Conservation (phyloP, 208 protist species). For the Zelonia costaricensis region DNA sequence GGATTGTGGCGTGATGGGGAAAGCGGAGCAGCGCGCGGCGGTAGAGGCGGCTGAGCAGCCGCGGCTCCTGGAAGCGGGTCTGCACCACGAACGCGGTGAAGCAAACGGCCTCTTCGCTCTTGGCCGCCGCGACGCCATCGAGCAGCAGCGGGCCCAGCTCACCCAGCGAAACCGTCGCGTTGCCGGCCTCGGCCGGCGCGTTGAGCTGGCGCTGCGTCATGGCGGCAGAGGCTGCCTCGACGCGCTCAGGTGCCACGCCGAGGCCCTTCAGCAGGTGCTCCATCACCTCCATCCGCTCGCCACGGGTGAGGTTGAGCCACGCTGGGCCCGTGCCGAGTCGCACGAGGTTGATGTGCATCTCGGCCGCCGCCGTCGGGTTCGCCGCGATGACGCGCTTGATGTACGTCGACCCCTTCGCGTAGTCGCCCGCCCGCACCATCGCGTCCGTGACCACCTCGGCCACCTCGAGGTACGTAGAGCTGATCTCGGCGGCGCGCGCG, state of each 20-base stretch:
- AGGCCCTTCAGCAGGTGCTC: slow-evolving; percentile 64
- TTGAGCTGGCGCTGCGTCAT: slow-evolving; percentile 1
- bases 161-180: slow-evolving; percentile 6
- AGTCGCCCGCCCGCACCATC: slow-evolving; percentile 66
- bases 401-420: slow-evolving; percentile 50
- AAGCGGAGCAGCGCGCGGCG: slow-evolving; percentile 56
- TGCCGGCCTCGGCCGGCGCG: not conserved
- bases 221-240: slow-evolving; percentile 10
- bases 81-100: slow-evolving; percentile 69
- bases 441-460: slow-evolving; percentile 65
- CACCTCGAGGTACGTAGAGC: slow-evolving; percentile 53
- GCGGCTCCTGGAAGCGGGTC: slow-evolving; percentile 54
- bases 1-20: slow-evolving; percentile 50
- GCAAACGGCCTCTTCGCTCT: slow-evolving; percentile 65
- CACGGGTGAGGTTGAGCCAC: slow-evolving; percentile 43
- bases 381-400: slow-evolving; percentile 41
- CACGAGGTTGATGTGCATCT: slow-evolving; percentile 43
- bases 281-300: slow-evolving; percentile 45
- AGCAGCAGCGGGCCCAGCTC: slow-evolving; percentile 45
- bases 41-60: slow-evolving; percentile 72
- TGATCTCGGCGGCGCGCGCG: slow-evolving; percentile 46
- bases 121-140: slow-evolving; percentile 48
- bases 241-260: slow-evolving; percentile 23
- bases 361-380: slow-evolving; percentile 27
- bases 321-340: slow-evolving; percentile 45